A percentile compares a stretch with the other conserved stretches of the same genome.
These are phyloP conservation scores for Apophysomyces sp. DNA, from an alignment of 371 early-diverging fungal genomes.

Conservation along the genomic window DNA sequence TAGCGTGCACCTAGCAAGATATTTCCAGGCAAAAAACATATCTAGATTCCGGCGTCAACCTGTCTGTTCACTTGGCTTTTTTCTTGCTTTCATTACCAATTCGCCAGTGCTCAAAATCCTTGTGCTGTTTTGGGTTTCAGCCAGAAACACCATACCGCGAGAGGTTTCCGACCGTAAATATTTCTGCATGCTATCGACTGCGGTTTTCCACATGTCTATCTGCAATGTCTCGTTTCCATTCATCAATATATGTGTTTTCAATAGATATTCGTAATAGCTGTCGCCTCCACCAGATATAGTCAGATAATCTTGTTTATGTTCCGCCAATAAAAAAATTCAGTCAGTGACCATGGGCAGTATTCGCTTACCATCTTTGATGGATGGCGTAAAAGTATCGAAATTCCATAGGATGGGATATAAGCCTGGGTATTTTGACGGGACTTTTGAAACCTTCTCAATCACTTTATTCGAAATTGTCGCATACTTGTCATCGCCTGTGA, in stretches of 20 bases:
- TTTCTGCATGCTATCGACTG: slow-evolving; percentile 44
- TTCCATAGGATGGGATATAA: slow-evolving; percentile 71
- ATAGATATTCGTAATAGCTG: slow-evolving; percentile 86
- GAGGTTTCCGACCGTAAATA: slow-evolving; percentile 42
- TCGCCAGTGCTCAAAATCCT: slow-evolving; percentile 38
- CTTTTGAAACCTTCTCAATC: slow-evolving; percentile 52
- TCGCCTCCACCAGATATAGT: slow-evolving; percentile 72
- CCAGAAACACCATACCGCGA: slow-evolving; percentile 34
- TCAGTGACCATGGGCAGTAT: too few species aligned
- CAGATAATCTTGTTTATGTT: slow-evolving; percentile 33
- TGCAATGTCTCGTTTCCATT: slow-evolving; percentile 49
- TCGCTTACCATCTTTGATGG: slow-evolving; percentile 16
- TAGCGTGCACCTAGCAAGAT: slow-evolving; percentile 39
- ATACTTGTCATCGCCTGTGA: slow-evolving; percentile 75
- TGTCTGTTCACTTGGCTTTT: slow-evolving; percentile 12
- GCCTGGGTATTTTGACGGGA: slow-evolving; percentile 58
- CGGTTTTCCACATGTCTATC: slow-evolving; percentile 37
- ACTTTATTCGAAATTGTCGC: slow-evolving; percentile 64
- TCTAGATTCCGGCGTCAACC: slow-evolving; percentile 8
- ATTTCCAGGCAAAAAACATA: slow-evolving; percentile 50
- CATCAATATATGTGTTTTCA: slow-evolving; percentile 67
- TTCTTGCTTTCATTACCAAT: slow-evolving; percentile 26
- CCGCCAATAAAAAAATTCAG: too few species aligned
- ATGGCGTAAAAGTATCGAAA: slow-evolving; percentile 29
- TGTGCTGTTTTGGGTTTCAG: slow-evolving; percentile 27